phyloP scores from a whole-genome alignment of 129 eudicot genomes.

The Flaveria trinervia region DNA sequence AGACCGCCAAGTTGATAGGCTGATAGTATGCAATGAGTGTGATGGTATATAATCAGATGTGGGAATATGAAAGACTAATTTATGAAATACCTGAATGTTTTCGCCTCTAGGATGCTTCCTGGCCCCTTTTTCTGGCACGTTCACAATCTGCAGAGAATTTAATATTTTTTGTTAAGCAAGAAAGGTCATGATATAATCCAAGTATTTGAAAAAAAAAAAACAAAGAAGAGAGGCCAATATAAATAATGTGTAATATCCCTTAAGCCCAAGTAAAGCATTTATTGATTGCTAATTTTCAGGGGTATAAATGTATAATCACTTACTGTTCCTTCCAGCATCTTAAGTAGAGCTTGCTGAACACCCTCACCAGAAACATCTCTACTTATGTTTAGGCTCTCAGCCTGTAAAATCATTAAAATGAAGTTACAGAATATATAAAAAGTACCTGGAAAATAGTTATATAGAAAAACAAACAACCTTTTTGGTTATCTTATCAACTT shows the following conservation, averaged over 20 bases:
- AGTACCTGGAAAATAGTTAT: neutral
- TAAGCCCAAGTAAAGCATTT: neutral
- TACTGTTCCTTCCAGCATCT: slow-evolving; percentile 98
- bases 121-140: slow-evolving; percentile 88
- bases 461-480: slow-evolving; percentile 46
- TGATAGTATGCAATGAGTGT: neutral
- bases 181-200: neutral
- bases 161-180: neutral
- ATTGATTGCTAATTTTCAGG: neutral
- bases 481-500: slow-evolving; percentile 96
- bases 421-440: neutral
- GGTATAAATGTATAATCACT: slow-evolving; percentile 36
- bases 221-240: neutral
- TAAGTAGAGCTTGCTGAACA: slow-evolving; percentile 92
- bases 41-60: neutral
- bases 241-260: slow-evolving; percentile 1
- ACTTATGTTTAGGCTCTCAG: slow-evolving; percentile 76
- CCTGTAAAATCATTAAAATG: slow-evolving; percentile 43
- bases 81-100: slow-evolving; percentile 64
- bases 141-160: slow-evolving; percentile 64
- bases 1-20: neutral
- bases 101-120: slow-evolving; percentile 95
- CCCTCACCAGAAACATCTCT: slow-evolving; percentile 99
- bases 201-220: neutral
- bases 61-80: slow-evolving; percentile 8